These are phyloP conservation scores for Alternaria sp. DNA, from an alignment of 2,329 filamentous ascomycete species.

Conservation along the genomic window DNA sequence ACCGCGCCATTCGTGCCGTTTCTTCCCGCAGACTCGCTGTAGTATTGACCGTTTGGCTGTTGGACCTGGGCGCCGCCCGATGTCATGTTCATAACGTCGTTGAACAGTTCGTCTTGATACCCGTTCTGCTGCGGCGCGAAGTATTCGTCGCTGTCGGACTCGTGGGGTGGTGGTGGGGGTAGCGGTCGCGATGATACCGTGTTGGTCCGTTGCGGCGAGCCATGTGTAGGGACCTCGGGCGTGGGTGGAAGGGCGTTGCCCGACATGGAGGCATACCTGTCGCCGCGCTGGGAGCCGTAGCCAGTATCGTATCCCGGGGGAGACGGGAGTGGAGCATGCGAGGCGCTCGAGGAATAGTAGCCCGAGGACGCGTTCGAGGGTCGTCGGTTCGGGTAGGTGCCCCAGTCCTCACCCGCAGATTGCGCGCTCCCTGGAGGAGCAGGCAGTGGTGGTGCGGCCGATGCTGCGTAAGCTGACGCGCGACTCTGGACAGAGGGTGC, in stretches of 20 bases:
- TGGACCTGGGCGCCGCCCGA: constrained; percentile 40
- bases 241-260: constrained; percentile 54
- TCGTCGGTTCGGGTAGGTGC: constrained; percentile 37
- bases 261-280: constrained; percentile 40
- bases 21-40: constrained; percentile 29
- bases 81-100: constrained; percentile 61
- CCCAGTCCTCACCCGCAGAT: constrained; percentile 44
- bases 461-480: constrained; percentile 43
- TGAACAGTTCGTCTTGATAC: constrained; percentile 63
- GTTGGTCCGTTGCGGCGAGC: constrained; percentile 57
- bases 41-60: constrained; percentile 42
- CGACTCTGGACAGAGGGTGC: constrained; percentile 38
- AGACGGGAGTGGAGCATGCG: constrained; percentile 45
- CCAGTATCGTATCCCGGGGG: constrained; percentile 39
- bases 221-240: constrained; percentile 58
- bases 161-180: constrained; percentile 66
- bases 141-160: constrained; percentile 52
- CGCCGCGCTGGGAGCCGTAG: constrained; percentile 34
- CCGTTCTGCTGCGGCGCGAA: constrained; percentile 44
- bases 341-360: constrained; percentile 36
- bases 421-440: constrained; percentile 42
- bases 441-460: constrained; percentile 46
- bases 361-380: constrained; percentile 38
- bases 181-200: constrained; percentile 64
- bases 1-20: constrained; percentile 56